phyloP scores from a whole-genome alignment of 2,329 filamentous ascomycete genomes.

The Colletotrichum zoysiae region DNA sequence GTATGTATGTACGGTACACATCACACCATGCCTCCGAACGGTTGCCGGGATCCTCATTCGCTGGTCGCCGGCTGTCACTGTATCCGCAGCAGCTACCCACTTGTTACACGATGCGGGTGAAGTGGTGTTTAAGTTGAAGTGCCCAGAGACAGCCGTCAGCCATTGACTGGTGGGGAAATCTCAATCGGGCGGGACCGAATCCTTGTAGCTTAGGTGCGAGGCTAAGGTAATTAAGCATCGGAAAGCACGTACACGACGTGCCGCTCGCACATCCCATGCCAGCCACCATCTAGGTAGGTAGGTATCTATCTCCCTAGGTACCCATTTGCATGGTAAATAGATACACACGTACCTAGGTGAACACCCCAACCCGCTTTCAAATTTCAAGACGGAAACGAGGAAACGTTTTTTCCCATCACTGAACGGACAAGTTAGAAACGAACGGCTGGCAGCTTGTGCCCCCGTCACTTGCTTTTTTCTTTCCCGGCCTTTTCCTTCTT shows the following conservation, averaged over 20 bases:
- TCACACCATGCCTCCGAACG: conserved; percentile 19
- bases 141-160: conserved; percentile 32
- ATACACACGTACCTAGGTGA: not conserved
- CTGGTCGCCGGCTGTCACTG: not conserved
- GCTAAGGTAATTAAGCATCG: conserved; percentile 20
- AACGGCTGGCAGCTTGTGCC: not conserved
- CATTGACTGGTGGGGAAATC: conserved; percentile 40
- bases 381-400: no score
- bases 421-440: not conserved
- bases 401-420: not conserved
- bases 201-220: not conserved
- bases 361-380: not conserved
- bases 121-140: conserved; percentile 23
- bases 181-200: conserved; percentile 27
- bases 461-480: not conserved
- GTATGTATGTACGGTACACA: not conserved
- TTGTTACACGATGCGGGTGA: conserved; percentile 5
- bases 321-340: no score
- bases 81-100: conserved; percentile 1
- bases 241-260: not conserved
- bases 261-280: not conserved
- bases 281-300: no score
- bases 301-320: no score
- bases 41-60: conserved; percentile 13
- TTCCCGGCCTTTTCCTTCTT: not conserved